Evolutionary conservation across 768 basidiomycete genomes (phyloP).

Genomic region (Tephrocybe sp.): DNA sequence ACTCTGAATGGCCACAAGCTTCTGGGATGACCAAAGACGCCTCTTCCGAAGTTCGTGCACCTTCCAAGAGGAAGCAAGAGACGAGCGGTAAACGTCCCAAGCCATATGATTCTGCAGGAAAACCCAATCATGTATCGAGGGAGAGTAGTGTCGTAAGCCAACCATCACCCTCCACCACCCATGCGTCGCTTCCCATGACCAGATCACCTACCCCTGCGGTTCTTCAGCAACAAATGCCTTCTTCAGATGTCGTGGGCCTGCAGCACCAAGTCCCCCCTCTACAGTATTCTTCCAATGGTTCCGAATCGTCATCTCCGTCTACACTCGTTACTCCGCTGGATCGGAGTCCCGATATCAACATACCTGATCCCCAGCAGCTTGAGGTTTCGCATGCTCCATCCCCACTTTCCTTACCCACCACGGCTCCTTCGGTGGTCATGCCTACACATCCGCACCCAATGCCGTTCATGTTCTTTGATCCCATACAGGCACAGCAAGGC

Average conservation of each 20-base stretch:
- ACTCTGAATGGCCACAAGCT: slow-evolving; percentile 52
- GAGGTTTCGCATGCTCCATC: slow-evolving; percentile 26
- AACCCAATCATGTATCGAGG: slow-evolving; percentile 43
- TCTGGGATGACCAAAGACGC: slow-evolving; percentile 25
- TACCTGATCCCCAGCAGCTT: slow-evolving; percentile 31
- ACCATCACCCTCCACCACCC: slow-evolving; percentile 47
- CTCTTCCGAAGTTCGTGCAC: slow-evolving; percentile 37
- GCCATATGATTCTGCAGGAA: slow-evolving; percentile 61
- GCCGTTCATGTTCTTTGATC: slow-evolving; percentile 64
- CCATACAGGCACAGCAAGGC: slow-evolving; percentile 45
- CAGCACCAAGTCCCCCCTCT: slow-evolving; percentile 32
- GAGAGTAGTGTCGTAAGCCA: slow-evolving; percentile 56
- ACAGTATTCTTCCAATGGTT: slow-evolving; percentile 39
- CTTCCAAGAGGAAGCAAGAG: slow-evolving; percentile 54
- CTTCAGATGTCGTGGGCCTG: slow-evolving; percentile 25
- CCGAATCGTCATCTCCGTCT: slow-evolving; percentile 49
- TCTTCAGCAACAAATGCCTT: slow-evolving; percentile 29
- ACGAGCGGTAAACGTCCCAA: slow-evolving; percentile 61
- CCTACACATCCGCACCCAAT: slow-evolving; percentile 40
- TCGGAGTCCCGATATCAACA: slow-evolving; percentile 36
- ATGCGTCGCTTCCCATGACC: slow-evolving; percentile 42
- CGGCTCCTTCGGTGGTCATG: slow-evolving; percentile 26
- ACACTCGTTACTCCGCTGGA: slow-evolving; percentile 44
- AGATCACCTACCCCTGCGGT: slow-evolving; percentile 45
- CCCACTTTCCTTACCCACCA: slow-evolving; percentile 25